phyloP scores from a whole-genome alignment of 2,329 filamentous ascomycete genomes.

The Pyrenophora seminiperda region DNA sequence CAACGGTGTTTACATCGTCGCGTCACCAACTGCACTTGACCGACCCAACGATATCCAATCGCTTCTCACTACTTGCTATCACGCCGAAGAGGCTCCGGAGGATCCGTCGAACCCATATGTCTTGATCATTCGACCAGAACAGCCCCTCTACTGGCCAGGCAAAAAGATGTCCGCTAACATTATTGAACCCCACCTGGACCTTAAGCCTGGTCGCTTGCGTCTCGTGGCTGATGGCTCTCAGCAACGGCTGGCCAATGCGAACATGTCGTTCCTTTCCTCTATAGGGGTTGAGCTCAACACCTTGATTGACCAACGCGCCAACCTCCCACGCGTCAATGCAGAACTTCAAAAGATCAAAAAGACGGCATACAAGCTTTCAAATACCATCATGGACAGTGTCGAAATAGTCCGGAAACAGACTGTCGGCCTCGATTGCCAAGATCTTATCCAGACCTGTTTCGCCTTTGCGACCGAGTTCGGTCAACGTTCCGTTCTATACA shows the following conservation, averaged over 20 bases:
- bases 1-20: constrained; percentile 76
- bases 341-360: constrained; percentile 93
- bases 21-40: constrained; percentile 76
- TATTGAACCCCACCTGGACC: constrained; percentile 77
- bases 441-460: constrained; percentile 96
- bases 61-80: constrained; percentile 80
- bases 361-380: constrained; percentile 93
- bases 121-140: constrained; percentile 81
- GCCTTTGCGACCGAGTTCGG: constrained; percentile 99
- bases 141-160: constrained; percentile 79
- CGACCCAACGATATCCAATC: constrained; percentile 81
- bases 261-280: constrained; percentile 75
- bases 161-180: constrained; percentile 72
- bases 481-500: constrained; percentile 89
- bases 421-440: constrained; percentile 82
- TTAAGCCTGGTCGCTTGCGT: constrained; percentile 84
- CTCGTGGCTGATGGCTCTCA: constrained; percentile 88
- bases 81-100: constrained; percentile 70
- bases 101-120: constrained; percentile 83
- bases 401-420: constrained; percentile 90
- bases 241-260: constrained; percentile 76
- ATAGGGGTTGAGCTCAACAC: constrained; percentile 86
- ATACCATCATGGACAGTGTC: constrained; percentile 98
- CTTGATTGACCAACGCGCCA: constrained; percentile 88
- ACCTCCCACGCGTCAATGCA: constrained; percentile 87